Conservation (phyloP, 139 green algal species). For the Zygnema cylindricum region DNA sequence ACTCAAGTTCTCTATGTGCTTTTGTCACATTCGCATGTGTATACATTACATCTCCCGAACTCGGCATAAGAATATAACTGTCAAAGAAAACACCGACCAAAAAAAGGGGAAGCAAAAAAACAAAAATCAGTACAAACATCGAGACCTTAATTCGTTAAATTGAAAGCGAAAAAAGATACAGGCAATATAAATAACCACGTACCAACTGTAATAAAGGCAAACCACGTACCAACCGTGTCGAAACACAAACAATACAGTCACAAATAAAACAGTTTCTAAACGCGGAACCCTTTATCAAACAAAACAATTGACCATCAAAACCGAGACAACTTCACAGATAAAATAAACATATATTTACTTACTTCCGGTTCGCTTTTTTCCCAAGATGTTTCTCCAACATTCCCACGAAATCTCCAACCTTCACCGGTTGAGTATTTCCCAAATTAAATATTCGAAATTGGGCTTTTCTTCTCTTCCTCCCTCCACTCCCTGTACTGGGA, state of each 20-base stretch:
- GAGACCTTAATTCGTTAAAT: no score
- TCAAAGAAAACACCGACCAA: background rate
- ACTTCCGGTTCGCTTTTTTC: constrained; percentile 63
- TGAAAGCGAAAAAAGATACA: no score
- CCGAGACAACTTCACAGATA: background rate
- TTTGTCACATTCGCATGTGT: constrained; percentile 79
- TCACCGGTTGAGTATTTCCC: constrained; percentile 78
- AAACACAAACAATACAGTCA: no score
- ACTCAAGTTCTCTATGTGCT: constrained; percentile 68
- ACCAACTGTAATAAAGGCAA: no score
- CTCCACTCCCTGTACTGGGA: constrained; percentile 50
- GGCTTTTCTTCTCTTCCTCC: constrained; percentile 41
- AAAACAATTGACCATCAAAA: no score
- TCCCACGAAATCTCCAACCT: constrained; percentile 75
- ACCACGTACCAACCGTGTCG: no score
- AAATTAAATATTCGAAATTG: constrained; percentile 75
- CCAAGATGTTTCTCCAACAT: constrained; percentile 72
- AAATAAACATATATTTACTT: no score
- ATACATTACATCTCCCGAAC: constrained; percentile 77
- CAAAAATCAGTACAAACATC: no score
- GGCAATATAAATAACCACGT: no score
- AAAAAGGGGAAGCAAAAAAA: background rate
- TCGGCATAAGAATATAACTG: constrained; percentile 70
- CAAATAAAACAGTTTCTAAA: no score
- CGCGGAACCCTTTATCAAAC: no score